Base-by-base conservation (phyloP, 129 eudicot genomes). In the Escallonia rubra region DNA sequence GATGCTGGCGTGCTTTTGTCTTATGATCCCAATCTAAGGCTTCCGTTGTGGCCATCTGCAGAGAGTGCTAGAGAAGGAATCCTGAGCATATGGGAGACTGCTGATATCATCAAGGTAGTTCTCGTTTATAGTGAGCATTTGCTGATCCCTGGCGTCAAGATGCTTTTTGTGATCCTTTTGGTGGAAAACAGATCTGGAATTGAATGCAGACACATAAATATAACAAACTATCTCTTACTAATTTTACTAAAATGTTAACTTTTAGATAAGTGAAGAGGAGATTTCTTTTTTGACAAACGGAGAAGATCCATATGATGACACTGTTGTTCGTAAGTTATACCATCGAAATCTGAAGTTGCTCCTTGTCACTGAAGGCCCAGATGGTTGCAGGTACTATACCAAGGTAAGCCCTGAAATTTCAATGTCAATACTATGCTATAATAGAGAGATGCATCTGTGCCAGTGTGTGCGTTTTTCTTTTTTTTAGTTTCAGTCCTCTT, bases 301-400 rank as follows among this genome's bases (percentile, higher is more conserved):
- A 63, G 96, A 87, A 79, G 99, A 94, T 80, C 97, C 99, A 14
- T 85, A 85, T 68, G 93, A 94, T 65, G 99, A 94, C 59, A 57
- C 70, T 63, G 94, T 94, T 74, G 99, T 94, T n/a, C 96, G 97
- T 43, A 94, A 82, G 66, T 75, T 94, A 68, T 94, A 78, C 85
- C 99, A 94, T 85, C 79, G 84, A 65, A 85, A 87, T 66, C 97
- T 87, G 13, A 87, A 80, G 64, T 70, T 94, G 81, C 86, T 94
- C 71, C 97, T 94, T 60, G 99, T 94, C n/a, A 94, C 99, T 45
- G 97, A 94, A 79, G 99, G 99, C 43, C 82, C 97, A 74, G 86
- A 90, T 46, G 99, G 99, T 50, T 94, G 97, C 83, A 80, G 99
- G 69, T 94, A 94, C 67, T 94, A 89, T 80, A 89, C 97, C 51